These are phyloP conservation scores for Yueomyces sinensis DNA, from an alignment of 805 yeast genomes.

Conservation along the genomic window DNA sequence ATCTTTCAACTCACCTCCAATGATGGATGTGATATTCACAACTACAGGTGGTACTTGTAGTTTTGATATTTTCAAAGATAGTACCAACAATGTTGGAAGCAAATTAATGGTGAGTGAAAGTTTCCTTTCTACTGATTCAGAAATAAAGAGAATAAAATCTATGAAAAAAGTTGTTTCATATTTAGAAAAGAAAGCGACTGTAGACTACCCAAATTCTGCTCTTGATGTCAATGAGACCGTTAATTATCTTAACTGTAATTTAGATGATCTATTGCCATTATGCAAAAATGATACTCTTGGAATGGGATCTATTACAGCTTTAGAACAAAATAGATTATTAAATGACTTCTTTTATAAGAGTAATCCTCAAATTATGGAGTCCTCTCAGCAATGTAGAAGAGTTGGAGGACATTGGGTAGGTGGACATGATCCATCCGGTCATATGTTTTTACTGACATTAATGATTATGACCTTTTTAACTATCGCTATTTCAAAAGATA, in stretches of 20 bases:
- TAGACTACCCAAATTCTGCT: not conserved
- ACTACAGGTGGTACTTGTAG: conserved; percentile 73
- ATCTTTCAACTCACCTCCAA: conserved; percentile 49
- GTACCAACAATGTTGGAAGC: conserved; percentile 1
- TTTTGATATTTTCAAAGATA: conserved; percentile 13
- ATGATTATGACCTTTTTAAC: conserved; percentile 21
- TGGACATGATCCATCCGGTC: conserved; percentile 97
- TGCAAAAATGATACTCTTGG: not conserved
- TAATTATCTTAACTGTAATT: not conserved
- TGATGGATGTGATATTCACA: conserved; percentile 77
- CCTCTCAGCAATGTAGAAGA: conserved; percentile 34
- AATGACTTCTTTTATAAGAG: conserved; percentile 1
- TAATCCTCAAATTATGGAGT: conserved; percentile 2
- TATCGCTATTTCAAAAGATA: not conserved
- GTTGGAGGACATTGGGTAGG: conserved; percentile 62
- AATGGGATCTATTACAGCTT: not conserved
- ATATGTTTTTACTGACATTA: conserved; percentile 52
- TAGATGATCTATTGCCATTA: not conserved
- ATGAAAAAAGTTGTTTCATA: not conserved
- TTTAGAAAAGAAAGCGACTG: not conserved
- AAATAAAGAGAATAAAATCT: not conserved
- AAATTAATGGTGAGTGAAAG: not conserved
- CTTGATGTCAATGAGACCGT: not conserved
- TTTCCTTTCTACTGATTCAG: not conserved
- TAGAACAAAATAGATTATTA: not conserved